Evolutionary conservation across 2,329 filamentous ascomycete species (phyloP), one percentile per base, ranked within the genome.

Genomic region (Myriosclerotinia scirpicola): DNA sequence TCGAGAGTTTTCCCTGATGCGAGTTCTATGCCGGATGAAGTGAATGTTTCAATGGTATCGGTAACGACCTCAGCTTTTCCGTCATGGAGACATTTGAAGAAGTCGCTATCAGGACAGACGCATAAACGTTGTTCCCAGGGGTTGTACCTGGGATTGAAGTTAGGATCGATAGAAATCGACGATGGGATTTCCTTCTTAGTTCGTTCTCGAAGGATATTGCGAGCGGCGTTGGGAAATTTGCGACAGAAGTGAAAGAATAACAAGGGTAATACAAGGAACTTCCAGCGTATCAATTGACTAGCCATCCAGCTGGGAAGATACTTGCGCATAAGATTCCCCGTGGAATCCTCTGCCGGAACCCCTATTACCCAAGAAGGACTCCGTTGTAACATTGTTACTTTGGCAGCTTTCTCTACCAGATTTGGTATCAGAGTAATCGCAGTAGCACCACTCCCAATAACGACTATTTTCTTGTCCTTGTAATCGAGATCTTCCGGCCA

Each of bases 351-450:
- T 26, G 0, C 85, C 70, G 9, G 63, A 38, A 61, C 15, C 8
- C 83, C 79, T 53, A 89, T 71, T 60, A 93, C 82, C 73, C 90
- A 93, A 0, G 83, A 84, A 0, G 92, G 92, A 58, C 87, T 91
- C 66, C 92, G 86, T 78, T 96, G 92, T 3, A 96, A 82, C 85
- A 94, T 92, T 1, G 90, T 93, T 46, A 92, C 86, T 30, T 85
- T 83, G 8, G 78, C 78, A 5, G 90, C 90, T 46, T 83, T 84
- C 52, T 89, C 79, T 0, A 86, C 85, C 56, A 96, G 77, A 58
- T 82, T 84, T 0, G 92, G 92, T 1, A 95, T 76, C 0, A 96
- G 81, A 0, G 91, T 95, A 55, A 94, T 78, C 8, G 91, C 89
- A 0, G 92, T 96, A 2, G 92, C 91, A 8, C 92, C 92, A 14